These are phyloP conservation scores for Trametopsis cervina DNA, from an alignment of 768 basidiomycete species.

Conservation along the genomic window DNA sequence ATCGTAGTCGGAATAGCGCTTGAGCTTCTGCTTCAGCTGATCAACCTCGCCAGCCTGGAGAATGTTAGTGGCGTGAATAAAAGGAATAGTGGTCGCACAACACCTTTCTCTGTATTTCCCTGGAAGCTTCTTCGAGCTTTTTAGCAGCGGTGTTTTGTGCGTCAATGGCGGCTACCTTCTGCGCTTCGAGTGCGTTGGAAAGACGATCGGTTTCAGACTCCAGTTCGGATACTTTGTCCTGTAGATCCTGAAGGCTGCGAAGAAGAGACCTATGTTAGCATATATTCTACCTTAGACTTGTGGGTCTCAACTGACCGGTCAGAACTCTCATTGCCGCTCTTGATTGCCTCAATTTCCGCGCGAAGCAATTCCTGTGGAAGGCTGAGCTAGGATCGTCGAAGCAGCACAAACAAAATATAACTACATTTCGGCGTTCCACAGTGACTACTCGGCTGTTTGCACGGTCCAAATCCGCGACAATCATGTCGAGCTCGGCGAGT, in stretches of 20 bases:
- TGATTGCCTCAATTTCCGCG: conserved; percentile 88
- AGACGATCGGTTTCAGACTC: conserved; percentile 73
- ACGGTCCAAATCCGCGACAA: conserved; percentile 87
- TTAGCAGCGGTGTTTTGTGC: conserved; percentile 41
- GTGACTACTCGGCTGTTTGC: conserved; percentile 92
- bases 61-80: not conserved
- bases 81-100: not conserved
- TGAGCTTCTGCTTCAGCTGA: conserved; percentile 58
- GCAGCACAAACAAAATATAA: conserved; percentile 15
- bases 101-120: conserved; percentile 56
- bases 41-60: conserved; percentile 57
- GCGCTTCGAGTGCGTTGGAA: conserved; percentile 56
- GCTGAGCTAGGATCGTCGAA: not conserved
- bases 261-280: not conserved
- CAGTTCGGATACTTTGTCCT: conserved; percentile 65
- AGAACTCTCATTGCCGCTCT: conserved; percentile 67
- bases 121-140: conserved; percentile 51
- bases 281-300: too few relatives aligned
- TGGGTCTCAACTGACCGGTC: conserved; percentile 45
- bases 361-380: conserved; percentile 76
- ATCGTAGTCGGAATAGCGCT: conserved; percentile 82
- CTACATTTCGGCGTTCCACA: conserved; percentile 88
- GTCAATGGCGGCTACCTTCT: conserved; percentile 43
- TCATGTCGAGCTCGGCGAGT: conserved; percentile 90
- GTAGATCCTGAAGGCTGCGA: conserved; percentile 60